Base-by-base conservation (phyloP, 1,284 basidiomycete species). In the Bondarzewia mesenterica region DNA sequence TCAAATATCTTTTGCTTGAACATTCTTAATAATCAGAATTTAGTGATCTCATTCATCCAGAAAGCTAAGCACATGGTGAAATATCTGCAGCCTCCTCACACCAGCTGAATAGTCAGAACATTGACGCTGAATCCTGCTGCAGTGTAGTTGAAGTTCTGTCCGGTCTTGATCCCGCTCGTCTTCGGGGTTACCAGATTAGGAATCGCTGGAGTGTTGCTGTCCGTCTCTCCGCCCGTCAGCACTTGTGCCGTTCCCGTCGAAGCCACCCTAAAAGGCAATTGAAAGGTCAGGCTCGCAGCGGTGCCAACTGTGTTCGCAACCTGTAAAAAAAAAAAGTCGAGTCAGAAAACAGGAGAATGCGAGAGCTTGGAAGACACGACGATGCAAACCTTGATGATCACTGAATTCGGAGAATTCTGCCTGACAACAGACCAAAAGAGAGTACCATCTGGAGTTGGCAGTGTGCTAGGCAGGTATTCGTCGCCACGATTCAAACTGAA, bases 381-480 rank as follows among this genome's bases (percentile, higher is more conserved):
- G 15, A 38, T 12, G 18, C 60, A 2, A 52, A 72, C 81, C 70
- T 85, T 85, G 63, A 84, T 76, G 53, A 78, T 73, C 40, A 82
- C 61, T 40, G 73, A 60, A 4, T 67, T 60, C 0, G 68, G 63
- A 14, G 68, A 58, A 2, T 56, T 72, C 29, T 71, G 66, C 32
- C 73, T 68, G 2, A 77, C 76, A 42, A 85, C 72, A 51, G 77
- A 80, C 82, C 82, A 85, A 59, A 75, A 73, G 3, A 80, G 58
- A 0, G 76, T 76, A 7, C 77, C 78, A 6, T 54, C 63, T 1
- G 50, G 41, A 23, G 56, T 63, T 0, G 82, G 81, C 3, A 83
- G 69, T 0, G 79, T 81, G 58, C 79, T 83, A 4, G 81, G 77
- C 2, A 85, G 61, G 52, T 82, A 84, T 52, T 74, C 72, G 44